Evolutionary conservation across 2,329 filamentous ascomycete species (phyloP).

Genomic region (Aspergillus flavus): DNA sequence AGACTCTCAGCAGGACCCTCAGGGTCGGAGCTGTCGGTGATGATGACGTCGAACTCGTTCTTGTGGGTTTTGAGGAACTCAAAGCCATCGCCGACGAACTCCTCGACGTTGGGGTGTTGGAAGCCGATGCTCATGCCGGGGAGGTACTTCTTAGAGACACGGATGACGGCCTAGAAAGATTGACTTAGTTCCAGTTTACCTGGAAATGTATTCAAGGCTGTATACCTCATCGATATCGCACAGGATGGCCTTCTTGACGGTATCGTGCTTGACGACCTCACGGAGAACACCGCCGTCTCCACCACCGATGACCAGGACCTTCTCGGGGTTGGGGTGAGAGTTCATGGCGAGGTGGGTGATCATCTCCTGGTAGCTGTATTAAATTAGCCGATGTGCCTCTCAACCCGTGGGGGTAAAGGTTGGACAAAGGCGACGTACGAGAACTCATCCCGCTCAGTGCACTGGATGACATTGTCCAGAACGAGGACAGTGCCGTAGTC

Average conservation of each 20-base stretch:
- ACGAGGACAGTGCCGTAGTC: constrained; percentile 96
- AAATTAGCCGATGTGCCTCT: neutral
- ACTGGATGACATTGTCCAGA: constrained; percentile 98
- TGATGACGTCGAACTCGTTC: constrained; percentile 98
- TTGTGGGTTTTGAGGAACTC: constrained; percentile 97
- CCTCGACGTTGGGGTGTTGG: constrained; percentile 89
- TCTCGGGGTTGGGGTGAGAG: constrained; percentile 97
- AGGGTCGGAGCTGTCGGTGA: constrained; percentile 97
- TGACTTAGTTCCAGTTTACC: neutral
- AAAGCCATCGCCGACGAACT: constrained; percentile 95
- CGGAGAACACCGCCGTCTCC: constrained; percentile 97
- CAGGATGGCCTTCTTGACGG: constrained; percentile 91
- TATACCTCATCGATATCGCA: constrained; percentile 95
- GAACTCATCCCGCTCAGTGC: constrained; percentile 98
- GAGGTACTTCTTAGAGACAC: constrained; percentile 97
- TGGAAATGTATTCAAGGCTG: neutral
- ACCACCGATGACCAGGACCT: constrained; percentile 96
- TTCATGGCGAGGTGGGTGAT: constrained; percentile 98
- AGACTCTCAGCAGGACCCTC: constrained; percentile 94
- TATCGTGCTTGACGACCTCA: constrained; percentile 98
- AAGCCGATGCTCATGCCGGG: constrained; percentile 92
- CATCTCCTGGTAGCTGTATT: constrained; percentile 89
- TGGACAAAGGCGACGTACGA: constrained; percentile 55
- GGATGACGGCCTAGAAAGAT: constrained; percentile 75
- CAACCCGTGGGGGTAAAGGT: neutral